Evolutionary conservation across 805 yeast species (phyloP).

Genomic region (Yamadazyma insecticola): DNA sequence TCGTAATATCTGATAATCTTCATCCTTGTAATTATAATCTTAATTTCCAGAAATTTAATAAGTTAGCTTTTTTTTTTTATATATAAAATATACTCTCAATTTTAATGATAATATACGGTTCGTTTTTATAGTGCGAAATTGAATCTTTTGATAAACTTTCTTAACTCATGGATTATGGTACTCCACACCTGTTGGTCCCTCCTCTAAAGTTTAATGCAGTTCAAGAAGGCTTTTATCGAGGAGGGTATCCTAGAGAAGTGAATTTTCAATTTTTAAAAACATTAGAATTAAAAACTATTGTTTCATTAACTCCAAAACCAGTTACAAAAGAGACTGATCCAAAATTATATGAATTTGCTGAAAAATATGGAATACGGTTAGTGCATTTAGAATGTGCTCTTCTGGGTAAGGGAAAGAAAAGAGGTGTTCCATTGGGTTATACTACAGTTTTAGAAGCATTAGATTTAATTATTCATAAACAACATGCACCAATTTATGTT

Average conservation of each 20-base stretch:
- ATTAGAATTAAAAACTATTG: slow-evolving; percentile 62
- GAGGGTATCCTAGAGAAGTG: slow-evolving; percentile 79
- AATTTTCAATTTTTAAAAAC: slow-evolving; percentile 66
- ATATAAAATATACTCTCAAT: no score
- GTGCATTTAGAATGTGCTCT: slow-evolving; percentile 66
- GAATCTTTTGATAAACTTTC: no score
- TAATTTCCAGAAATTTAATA: no score
- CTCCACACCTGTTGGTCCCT: slow-evolving; percentile 45
- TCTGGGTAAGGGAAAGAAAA: slow-evolving; percentile 73
- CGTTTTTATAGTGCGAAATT: no score
- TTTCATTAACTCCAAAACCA: slow-evolving; percentile 78
- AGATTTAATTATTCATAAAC: slow-evolving; percentile 54
- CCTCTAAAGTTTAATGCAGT: slow-evolving; percentile 77
- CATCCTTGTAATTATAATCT: no score
- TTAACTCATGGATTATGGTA: slow-evolving; percentile 10
- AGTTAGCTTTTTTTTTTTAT: no score
- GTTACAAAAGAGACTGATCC: slow-evolving; percentile 52
- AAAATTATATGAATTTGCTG: slow-evolving; percentile 48
- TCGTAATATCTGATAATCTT: no score
- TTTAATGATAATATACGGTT: no score
- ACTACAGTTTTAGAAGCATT: slow-evolving; percentile 56
- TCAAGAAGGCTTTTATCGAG: slow-evolving; percentile 69
- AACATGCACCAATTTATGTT: slow-evolving; percentile 66
- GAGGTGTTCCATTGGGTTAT: slow-evolving; percentile 77
- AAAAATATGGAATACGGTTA: slow-evolving; percentile 48